Conservation (phyloP, 495 filamentous ascomycete genomes). For the Trichocladium antarcticum region DNA sequence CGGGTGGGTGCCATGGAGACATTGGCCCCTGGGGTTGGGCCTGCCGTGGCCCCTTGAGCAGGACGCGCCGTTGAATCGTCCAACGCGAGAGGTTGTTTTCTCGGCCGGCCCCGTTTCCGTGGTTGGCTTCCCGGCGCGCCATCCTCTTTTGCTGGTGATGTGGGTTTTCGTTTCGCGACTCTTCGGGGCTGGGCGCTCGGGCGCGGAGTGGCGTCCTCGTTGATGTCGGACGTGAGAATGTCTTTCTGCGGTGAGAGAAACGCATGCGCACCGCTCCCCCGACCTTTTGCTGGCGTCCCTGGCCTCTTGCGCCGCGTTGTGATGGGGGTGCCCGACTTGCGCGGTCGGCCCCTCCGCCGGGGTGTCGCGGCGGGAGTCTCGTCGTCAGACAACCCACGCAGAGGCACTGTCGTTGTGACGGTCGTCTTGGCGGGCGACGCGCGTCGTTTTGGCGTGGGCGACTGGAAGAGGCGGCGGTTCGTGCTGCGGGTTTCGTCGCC, state of each 20-base stretch:
- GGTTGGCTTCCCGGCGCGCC: conserved; percentile 14
- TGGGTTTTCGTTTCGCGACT: conserved; percentile 26
- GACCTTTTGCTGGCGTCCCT: conserved; percentile 28
- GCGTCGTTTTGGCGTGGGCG: conserved; percentile 25
- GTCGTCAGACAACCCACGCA: conserved; percentile 39
- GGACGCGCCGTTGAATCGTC: conserved; percentile 9
- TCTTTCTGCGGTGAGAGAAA: conserved; percentile 12
- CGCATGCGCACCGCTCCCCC: neutral
- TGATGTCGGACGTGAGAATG: conserved; percentile 14
- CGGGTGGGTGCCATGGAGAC: conserved; percentile 6
- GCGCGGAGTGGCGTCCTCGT: conserved; percentile 17
- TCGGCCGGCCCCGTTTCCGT: conserved; percentile 24
- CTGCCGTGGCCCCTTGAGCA: conserved; percentile 11
- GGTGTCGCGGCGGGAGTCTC: conserved; percentile 33
- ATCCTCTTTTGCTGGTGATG: conserved; percentile 15
- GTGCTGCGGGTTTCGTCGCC: conserved; percentile 21
- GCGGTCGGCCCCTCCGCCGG: conserved; percentile 27
- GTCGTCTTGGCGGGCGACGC: conserved; percentile 11
- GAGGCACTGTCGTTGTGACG: conserved; percentile 34
- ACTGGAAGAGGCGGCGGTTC: conserved; percentile 33
- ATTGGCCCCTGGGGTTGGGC: conserved; percentile 13
- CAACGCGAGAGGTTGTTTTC: conserved; percentile 13
- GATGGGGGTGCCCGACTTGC: conserved; percentile 31
- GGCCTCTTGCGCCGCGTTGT: conserved; percentile 33
- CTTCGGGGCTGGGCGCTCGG: conserved; percentile 3